Conservation (phyloP, 768 basidiomycete genomes). For the Suillus variegatus region DNA sequence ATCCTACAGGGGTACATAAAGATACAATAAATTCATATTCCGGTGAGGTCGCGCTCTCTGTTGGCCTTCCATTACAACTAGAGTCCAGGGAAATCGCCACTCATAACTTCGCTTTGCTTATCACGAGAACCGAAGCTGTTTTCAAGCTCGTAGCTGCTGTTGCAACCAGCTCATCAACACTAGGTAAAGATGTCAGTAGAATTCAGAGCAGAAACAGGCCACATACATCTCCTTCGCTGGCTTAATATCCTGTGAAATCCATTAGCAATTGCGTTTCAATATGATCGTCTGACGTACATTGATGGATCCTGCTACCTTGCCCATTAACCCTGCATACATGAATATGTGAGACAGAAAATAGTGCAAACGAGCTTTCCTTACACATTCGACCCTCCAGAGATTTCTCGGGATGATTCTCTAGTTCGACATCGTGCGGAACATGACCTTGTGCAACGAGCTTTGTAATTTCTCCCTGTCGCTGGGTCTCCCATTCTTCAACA, state of each 20-base stretch:
- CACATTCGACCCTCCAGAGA: slow-evolving; percentile 60
- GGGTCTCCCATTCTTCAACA: slow-evolving; percentile 73
- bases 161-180: slow-evolving; percentile 79
- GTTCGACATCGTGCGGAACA: slow-evolving; percentile 75
- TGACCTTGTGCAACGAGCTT: slow-evolving; percentile 61
- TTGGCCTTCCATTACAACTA: not conserved
- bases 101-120: slow-evolving; percentile 51
- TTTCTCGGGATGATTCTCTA: slow-evolving; percentile 67
- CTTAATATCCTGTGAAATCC: slow-evolving; percentile 61
- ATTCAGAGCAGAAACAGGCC: slow-evolving; percentile 4
- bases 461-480: slow-evolving; percentile 58
- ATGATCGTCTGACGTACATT: slow-evolving; percentile 39
- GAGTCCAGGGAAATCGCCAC: not conserved
- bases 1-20: not conserved
- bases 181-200: slow-evolving; percentile 28
- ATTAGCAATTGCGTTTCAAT: slow-evolving; percentile 8
- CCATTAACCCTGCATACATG: slow-evolving; percentile 64
- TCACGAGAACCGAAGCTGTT: slow-evolving; percentile 42
- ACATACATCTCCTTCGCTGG: slow-evolving; percentile 82
- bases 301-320: slow-evolving; percentile 73
- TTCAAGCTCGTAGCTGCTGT: slow-evolving; percentile 64
- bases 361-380: slow-evolving; percentile 33
- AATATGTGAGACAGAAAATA: slow-evolving; percentile 8
- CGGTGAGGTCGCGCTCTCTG: not conserved
- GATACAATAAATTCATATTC: not conserved